Evolutionary conservation across 2,329 filamentous ascomycete species (phyloP), one percentile per base, ranked within the genome.

Genomic region (Podosphaera leucotricha): DNA sequence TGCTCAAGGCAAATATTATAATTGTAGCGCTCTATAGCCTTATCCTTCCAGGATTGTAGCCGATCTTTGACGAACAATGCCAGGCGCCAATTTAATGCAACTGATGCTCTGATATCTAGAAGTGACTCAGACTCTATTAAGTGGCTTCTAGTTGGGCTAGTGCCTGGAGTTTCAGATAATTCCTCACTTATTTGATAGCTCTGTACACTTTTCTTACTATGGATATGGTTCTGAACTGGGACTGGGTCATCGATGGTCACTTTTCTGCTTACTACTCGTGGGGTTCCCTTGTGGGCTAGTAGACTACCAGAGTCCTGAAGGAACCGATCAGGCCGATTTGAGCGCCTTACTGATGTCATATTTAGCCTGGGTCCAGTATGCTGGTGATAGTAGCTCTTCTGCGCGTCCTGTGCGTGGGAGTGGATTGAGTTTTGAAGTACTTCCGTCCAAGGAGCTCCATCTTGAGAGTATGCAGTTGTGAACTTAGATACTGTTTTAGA

Each of bases 1-100:
- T 55, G 49, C 46, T 64, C 59, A 51, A 66, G 60, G 21, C 59
- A 53, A 26, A 54, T 49, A 45, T 59, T 61, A 26, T 56, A 51
- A 43, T 63, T 56, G 44, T 56, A 56, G 26, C 54, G 48, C 46
- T 62, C 57, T 8, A 47, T 24, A 38, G 54, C 50, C 46, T 48
- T 50, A 11, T 53, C 46, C 46, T 47, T 53, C 57, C 56, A 58
- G 24, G 41, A 21, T 30, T 38, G 46, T 26, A 57, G 21, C 35
- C 49, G 46, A 35, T 33, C 47, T 33, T 44, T 53, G 2, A 47
- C 36, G 28, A 50, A 41, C 13, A 47, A 44, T 2, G 39, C 41
- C 2, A 52, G 19, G 28, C 50, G 50, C 43, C 53, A 48, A 38
- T 50, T 44, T 6, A 42, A 58, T 53, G 44, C 44, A n/a, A 55